phyloP scores from a whole-genome alignment of 1,284 basidiomycete species.

The Rhodotorula sp. region DNA sequence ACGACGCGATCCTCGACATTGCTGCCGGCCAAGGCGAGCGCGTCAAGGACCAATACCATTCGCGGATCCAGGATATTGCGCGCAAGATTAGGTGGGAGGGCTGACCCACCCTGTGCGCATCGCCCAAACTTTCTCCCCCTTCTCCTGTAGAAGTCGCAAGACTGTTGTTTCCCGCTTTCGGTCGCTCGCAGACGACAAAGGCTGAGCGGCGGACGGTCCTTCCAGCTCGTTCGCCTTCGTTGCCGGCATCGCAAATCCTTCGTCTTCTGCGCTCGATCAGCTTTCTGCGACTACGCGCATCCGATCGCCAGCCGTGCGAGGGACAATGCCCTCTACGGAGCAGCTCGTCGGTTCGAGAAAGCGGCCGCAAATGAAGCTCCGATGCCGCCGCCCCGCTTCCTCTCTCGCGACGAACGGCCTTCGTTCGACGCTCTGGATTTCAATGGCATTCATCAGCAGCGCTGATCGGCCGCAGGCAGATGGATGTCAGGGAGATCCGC shows the following conservation, averaged over 20 bases:
- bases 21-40: constrained; percentile 65
- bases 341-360: no score
- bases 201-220: no score
- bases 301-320: neutral
- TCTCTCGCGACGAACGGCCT: neutral
- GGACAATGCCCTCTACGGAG: no score
- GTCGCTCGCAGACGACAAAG: no score
- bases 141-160: no score
- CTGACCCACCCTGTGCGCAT: no score
- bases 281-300: neutral
- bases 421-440: neutral
- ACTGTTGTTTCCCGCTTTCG: no score
- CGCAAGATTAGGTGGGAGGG: constrained; percentile 72
- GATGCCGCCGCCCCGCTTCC: neutral
- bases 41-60: constrained; percentile 64
- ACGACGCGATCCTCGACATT: constrained; percentile 86
- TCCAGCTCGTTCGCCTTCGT: no score
- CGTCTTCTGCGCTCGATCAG: no score
- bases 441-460: neutral
- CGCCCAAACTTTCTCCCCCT: neutral
- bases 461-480: no score
- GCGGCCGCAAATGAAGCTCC: no score
- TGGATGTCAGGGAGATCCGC: no score
- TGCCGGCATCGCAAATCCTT: neutral
- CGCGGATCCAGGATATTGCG: constrained; percentile 74